These are phyloP conservation scores for Exophiala calicioides DNA, from an alignment of 2,329 filamentous ascomycete genomes.

Conservation along the genomic window DNA sequence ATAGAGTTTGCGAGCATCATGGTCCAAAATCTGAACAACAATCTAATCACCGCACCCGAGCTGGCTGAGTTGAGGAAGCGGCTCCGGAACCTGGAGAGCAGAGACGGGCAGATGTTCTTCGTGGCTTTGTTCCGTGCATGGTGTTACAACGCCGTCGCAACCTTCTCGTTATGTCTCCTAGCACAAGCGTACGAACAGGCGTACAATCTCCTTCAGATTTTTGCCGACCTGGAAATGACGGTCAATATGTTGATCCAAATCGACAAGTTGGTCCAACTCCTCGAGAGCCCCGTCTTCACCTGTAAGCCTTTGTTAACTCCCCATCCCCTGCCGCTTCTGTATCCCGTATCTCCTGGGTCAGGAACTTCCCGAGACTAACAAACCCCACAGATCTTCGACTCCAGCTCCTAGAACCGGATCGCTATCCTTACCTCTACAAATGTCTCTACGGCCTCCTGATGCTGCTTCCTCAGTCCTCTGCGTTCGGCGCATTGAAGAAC, in stretches of 20 bases:
- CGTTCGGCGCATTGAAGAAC: conserved; percentile 95
- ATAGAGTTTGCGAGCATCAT: conserved; percentile 99
- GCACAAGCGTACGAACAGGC: conserved; percentile 98
- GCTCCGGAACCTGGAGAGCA: conserved; percentile 84
- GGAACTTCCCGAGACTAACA: too few species aligned
- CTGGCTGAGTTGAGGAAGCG: conserved; percentile 86
- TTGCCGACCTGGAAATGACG: conserved; percentile 97
- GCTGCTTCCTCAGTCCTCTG: conserved; percentile 96
- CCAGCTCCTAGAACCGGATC: conserved; percentile 92
- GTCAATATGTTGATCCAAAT: conserved; percentile 99
- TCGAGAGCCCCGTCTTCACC: conserved; percentile 97
- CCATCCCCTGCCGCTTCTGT: neutral
- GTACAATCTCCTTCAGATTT: conserved; percentile 92
- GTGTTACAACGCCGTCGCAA: conserved; percentile 98
- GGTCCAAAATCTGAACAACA: conserved; percentile 99
- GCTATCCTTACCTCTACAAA: conserved; percentile 93
- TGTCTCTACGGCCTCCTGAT: conserved; percentile 96
- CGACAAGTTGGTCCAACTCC: conserved; percentile 93
- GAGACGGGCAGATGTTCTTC: conserved; percentile 94
- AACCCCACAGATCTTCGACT: conserved; percentile 75
- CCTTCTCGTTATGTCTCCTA: conserved; percentile 91
- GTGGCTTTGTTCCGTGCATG: conserved; percentile 92
- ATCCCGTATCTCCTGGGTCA: conserved; percentile 20
- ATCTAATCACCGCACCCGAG: conserved; percentile 95
- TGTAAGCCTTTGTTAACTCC: conserved; percentile 61